A percentile compares a stretch with the other conserved stretches of the same genome.
Evolutionary conservation across 768 basidiomycete genomes (phyloP).

Genomic region (Boletus rubroflammeus): DNA sequence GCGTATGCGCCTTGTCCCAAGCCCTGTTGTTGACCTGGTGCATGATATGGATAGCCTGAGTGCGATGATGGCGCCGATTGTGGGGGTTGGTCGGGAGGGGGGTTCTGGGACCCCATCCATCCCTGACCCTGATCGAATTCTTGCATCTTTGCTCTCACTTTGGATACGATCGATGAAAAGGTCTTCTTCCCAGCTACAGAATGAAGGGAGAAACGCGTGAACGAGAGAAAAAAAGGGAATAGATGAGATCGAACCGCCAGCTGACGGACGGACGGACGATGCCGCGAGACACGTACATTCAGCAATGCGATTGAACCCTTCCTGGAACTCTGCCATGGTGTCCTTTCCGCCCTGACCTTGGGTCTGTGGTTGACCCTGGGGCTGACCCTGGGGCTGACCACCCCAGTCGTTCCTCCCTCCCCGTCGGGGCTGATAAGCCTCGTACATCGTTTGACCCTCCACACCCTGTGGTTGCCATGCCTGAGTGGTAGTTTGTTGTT

Average conservation of each 20-base stretch:
- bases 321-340: slow-evolving; percentile 64
- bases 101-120: slow-evolving; percentile 13
- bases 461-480: slow-evolving; percentile 15
- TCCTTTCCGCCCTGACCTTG: slow-evolving; percentile 36
- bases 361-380: neutral
- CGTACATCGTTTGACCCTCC: slow-evolving; percentile 12
- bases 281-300: slow-evolving; percentile 52
- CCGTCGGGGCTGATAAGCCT: slow-evolving; percentile 25
- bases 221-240: neutral
- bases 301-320: slow-evolving; percentile 72
- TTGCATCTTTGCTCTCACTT: slow-evolving; percentile 81
- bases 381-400: slow-evolving; percentile 1
- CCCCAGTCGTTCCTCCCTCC: slow-evolving; percentile 7
- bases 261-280: neutral
- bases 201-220: neutral
- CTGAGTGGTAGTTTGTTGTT: slow-evolving; percentile 33
- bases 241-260: neutral
- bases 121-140: slow-evolving; percentile 59
- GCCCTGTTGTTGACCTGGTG: neutral
- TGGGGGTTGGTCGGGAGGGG: neutral
- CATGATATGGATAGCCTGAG: neutral
- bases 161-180: slow-evolving; percentile 64
- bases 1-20: slow-evolving; percentile 1
- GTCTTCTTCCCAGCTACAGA: slow-evolving; percentile 72
- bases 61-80: neutral